phyloP scores from a whole-genome alignment of 352 stramenopile species.

The Globisporangium cylindrosporum region DNA sequence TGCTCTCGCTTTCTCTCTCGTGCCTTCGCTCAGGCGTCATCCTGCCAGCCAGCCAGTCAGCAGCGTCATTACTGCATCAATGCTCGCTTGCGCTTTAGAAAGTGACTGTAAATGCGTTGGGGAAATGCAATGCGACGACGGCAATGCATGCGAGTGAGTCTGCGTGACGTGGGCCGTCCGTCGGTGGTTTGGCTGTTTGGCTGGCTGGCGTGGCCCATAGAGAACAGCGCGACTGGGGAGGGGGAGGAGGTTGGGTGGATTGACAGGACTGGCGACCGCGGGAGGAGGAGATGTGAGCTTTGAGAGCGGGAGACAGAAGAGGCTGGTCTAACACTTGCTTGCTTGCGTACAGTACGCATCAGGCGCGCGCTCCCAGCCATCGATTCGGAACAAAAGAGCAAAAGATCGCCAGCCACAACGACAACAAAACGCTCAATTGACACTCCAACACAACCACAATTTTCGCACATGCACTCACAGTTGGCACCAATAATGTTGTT shows the following conservation, averaged over 20 bases:
- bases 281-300: background rate
- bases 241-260: background rate
- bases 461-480: background rate
- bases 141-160: background rate
- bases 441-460: background rate
- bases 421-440: background rate
- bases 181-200: background rate
- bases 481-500: background rate
- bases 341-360: background rate
- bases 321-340: background rate
- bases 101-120: background rate
- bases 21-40: background rate
- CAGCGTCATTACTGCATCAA: background rate
- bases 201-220: background rate
- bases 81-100: background rate
- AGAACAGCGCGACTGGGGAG: background rate
- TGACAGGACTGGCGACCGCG: constrained; percentile 3
- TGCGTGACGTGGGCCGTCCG: background rate
- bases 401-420: background rate
- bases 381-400: background rate
- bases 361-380: background rate
- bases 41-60: background rate
- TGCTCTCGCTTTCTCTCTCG: background rate
- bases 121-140: background rate
- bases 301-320: constrained; percentile 1